Evolutionary conservation across 139 green algal genomes (phyloP).

Genomic region (Eudorina sp.): DNA sequence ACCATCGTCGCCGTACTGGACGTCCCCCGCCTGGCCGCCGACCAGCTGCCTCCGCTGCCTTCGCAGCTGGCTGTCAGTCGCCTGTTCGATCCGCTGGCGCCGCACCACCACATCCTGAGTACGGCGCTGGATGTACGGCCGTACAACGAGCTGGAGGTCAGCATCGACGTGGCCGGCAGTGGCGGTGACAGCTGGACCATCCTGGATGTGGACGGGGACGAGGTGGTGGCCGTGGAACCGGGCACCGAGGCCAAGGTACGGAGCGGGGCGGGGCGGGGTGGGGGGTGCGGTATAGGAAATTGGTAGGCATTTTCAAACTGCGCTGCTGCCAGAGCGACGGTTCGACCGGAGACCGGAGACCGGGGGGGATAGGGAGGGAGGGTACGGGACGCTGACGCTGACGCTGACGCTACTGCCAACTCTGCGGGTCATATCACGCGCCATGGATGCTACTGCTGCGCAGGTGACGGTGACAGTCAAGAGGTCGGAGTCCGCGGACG

Average conservation of each 20-base stretch:
- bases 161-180: background rate
- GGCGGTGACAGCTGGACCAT: background rate
- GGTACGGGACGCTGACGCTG: too few species aligned
- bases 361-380: too few species aligned
- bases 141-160: constrained; percentile 24
- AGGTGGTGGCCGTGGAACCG: constrained; percentile 19
- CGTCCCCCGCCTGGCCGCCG: constrained; percentile 7
- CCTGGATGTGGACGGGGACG: background rate
- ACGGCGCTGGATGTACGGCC: background rate
- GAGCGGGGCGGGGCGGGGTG: too few species aligned
- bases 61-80: background rate
- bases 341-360: too few species aligned
- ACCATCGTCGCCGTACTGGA: constrained; percentile 34
- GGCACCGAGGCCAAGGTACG: background rate
- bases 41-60: background rate
- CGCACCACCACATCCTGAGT: background rate
- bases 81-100: constrained; percentile 57
- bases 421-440: too few species aligned
- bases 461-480: constrained; percentile 26
- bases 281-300: too few species aligned
- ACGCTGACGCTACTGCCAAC: too few species aligned
- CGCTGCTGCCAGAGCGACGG: too few species aligned
- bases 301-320: too few species aligned
- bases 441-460: too few species aligned
- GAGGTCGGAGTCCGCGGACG: background rate